These are phyloP conservation scores for Sphaerulina musiva DNA, from an alignment of 2,329 filamentous ascomycete genomes.

Conservation along the genomic window DNA sequence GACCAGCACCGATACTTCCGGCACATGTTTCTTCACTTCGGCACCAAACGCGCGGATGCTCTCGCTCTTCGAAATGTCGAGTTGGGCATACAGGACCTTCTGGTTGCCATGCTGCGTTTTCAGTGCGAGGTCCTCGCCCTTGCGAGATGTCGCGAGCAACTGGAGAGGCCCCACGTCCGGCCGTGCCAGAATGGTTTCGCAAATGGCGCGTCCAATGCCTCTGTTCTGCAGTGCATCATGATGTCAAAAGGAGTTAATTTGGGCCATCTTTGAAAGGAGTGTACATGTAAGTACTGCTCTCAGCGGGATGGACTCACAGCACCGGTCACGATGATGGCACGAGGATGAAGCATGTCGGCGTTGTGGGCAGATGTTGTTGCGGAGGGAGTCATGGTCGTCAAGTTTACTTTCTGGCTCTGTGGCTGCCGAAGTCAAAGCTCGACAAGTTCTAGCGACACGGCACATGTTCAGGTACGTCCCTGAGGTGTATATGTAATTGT, in stretches of 20 bases:
- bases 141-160: conserved; percentile 32
- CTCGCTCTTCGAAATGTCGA: conserved; percentile 28
- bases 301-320: conserved; percentile 23
- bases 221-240: conserved; percentile 25
- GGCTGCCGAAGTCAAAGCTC: background rate
- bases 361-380: background rate
- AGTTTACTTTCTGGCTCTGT: background rate
- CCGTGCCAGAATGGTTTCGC: conserved; percentile 27
- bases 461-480: background rate
- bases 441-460: background rate
- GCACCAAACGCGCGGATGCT: conserved; percentile 29
- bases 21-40: conserved; percentile 23
- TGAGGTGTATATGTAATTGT: background rate
- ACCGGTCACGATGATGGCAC: conserved; percentile 32
- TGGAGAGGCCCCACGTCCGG: conserved; percentile 23
- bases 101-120: conserved; percentile 10
- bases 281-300: no score
- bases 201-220: conserved; percentile 34
- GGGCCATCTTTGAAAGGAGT: no score
- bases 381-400: conserved; percentile 1
- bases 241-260: background rate
- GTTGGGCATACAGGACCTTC: conserved; percentile 27
- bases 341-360: conserved; percentile 25
- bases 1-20: conserved; percentile 32
- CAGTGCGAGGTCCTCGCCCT: conserved; percentile 29